Conservation (phyloP, 371 early-diverging fungal genomes). For the Choanephora cucurbitarum region DNA sequence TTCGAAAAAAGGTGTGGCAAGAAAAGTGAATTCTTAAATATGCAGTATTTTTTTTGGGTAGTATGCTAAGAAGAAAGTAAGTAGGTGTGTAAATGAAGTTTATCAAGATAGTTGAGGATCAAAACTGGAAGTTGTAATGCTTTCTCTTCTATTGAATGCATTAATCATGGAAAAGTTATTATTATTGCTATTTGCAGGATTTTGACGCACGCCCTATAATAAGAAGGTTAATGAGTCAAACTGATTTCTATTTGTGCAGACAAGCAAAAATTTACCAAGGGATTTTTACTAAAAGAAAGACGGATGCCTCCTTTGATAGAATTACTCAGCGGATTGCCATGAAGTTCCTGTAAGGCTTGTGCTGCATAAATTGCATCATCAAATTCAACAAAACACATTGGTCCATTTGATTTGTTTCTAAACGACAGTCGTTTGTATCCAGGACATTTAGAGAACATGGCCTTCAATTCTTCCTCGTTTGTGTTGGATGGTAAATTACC, state of each 20-base stretch:
- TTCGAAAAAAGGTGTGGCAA: not conserved
- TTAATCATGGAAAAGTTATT: slow-evolving; percentile 20
- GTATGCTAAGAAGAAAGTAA: not conserved
- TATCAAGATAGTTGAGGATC: slow-evolving; percentile 25
- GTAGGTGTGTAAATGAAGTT: not conserved
- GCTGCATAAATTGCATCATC: slow-evolving; percentile 84
- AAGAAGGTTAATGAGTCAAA: not conserved
- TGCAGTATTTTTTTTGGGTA: not conserved
- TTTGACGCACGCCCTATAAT: slow-evolving; percentile 29
- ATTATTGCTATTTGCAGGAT: slow-evolving; percentile 1
- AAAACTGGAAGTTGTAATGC: slow-evolving; percentile 24
- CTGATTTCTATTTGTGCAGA: not conserved
- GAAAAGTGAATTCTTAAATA: not conserved
- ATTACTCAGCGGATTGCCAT: slow-evolving; percentile 76
- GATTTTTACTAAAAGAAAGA: slow-evolving; percentile 90
- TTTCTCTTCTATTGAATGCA: slow-evolving; percentile 27
- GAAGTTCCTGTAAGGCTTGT: slow-evolving; percentile 79
- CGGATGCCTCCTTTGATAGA: slow-evolving; percentile 89
- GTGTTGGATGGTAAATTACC: slow-evolving; percentile 85
- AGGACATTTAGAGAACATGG: slow-evolving; percentile 68
- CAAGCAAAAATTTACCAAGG: slow-evolving; percentile 47
- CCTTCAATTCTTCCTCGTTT: slow-evolving; percentile 78
- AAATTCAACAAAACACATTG: slow-evolving; percentile 93
- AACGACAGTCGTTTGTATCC: slow-evolving; percentile 88
- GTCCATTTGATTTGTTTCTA: slow-evolving; percentile 76